Evolutionary conservation across 2,329 filamentous ascomycete genomes (phyloP).

Genomic region (Monosporascus ibericus): DNA sequence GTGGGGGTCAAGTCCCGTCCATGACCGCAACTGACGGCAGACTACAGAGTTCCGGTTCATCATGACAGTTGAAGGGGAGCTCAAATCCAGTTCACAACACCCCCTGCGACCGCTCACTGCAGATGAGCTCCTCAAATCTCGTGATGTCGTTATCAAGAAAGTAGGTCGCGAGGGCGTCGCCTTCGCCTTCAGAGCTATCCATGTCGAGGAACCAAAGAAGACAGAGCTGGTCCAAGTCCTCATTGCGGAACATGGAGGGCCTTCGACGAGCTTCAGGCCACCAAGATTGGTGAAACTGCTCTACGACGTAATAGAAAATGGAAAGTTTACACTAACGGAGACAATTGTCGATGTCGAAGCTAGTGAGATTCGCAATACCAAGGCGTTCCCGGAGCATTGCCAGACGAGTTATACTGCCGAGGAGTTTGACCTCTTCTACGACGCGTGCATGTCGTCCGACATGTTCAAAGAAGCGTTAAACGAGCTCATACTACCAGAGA

Average conservation of each 20-base stretch:
- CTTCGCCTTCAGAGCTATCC: constrained; percentile 21
- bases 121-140: constrained; percentile 20
- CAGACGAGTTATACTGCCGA: constrained; percentile 33
- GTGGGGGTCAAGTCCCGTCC: not conserved
- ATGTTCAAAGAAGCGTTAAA: constrained; percentile 41
- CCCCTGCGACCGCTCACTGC: constrained; percentile 23
- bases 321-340: constrained; percentile 28
- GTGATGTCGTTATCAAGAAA: constrained; percentile 17
- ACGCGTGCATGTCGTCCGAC: constrained; percentile 34
- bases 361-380: constrained; percentile 22
- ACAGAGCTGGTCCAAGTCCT: constrained; percentile 20
- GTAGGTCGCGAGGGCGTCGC: constrained; percentile 15
- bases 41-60: not conserved
- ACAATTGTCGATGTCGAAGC: constrained; percentile 32
- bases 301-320: constrained; percentile 33
- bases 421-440: constrained; percentile 36
- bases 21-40: not conserved
- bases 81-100: constrained; percentile 11
- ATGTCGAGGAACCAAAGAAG: constrained; percentile 22
- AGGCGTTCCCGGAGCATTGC: constrained; percentile 20
- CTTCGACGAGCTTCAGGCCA: constrained; percentile 11
- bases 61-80: not conserved
- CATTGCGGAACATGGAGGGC: constrained; percentile 22
- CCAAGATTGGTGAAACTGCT: constrained; percentile 40
- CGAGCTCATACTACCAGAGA: constrained; percentile 39